Evolutionary conservation across 352 stramenopile species (phyloP).

Genomic region (Pythium folliculosum): DNA sequence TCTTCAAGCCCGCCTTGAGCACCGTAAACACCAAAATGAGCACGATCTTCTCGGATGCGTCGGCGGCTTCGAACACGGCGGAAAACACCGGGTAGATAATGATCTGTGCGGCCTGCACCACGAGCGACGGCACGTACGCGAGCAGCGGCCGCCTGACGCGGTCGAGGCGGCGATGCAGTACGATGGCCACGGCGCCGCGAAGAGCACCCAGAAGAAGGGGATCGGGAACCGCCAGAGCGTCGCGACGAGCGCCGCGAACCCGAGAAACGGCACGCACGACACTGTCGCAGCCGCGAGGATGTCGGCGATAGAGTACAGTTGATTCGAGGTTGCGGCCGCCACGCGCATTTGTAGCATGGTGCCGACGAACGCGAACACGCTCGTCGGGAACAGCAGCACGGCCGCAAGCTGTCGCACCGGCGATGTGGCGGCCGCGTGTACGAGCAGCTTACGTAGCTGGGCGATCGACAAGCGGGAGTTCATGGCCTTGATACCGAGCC

Average conservation of each 20-base stretch:
- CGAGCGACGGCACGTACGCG: constrained; percentile 16
- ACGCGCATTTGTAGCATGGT: constrained; percentile 1
- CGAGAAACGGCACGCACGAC: neutral
- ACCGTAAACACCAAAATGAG: constrained; percentile 16
- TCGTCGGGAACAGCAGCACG: neutral
- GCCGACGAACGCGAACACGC: neutral
- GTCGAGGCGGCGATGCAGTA: neutral
- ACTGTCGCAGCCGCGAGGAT: neutral
- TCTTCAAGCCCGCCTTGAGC: constrained; percentile 13
- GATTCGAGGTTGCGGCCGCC: neutral
- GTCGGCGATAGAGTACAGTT: neutral
- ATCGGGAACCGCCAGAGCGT: constrained; percentile 20
- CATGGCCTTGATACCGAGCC: neutral
- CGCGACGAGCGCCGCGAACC: neutral
- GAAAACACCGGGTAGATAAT: constrained; percentile 21
- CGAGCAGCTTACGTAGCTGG: neutral
- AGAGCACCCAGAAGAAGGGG: constrained; percentile 12
- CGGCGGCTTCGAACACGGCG: constrained; percentile 6
- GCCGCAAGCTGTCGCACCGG: neutral
- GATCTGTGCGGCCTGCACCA: constrained; percentile 18
- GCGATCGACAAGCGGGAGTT: neutral
- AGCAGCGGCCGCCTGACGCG: neutral
- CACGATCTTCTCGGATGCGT: neutral
- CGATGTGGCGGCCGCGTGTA: neutral
- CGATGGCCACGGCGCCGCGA: constrained; percentile 3